phyloP scores from a whole-genome alignment of 345 rosid species.

The Populus euphratica region DNA sequence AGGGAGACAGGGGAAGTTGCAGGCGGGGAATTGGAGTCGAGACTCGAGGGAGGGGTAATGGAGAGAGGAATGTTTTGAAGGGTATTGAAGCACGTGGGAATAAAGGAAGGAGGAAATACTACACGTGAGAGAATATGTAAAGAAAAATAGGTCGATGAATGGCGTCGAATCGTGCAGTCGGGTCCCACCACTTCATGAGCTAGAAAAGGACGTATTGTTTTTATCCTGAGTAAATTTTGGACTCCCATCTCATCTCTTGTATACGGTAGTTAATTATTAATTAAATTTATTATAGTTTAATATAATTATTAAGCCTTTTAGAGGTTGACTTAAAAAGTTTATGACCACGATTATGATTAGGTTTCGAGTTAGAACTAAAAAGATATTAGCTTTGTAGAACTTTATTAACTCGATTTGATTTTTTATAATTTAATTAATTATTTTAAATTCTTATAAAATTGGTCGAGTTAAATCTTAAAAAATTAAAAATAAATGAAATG shows the following conservation, averaged over 20 bases:
- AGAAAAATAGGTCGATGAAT: background rate
- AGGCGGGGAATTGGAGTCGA: background rate
- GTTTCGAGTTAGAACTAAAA: too few relatives aligned
- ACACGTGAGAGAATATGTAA: slow-evolving; percentile 38
- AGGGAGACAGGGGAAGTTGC: background rate
- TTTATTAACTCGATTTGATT: too few relatives aligned
- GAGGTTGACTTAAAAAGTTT: too few relatives aligned
- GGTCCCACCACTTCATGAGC: slow-evolving; percentile 26
- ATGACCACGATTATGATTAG: too few relatives aligned
- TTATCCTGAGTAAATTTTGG: background rate
- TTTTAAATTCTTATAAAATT: too few relatives aligned
- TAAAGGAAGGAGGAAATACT: slow-evolving; percentile 2
- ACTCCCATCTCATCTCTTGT: background rate
- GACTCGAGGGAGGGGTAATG: background rate
- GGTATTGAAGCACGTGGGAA: slow-evolving; percentile 44
- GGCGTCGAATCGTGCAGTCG: slow-evolving; percentile 21
- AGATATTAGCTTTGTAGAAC: too few relatives aligned
- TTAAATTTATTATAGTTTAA: too few relatives aligned
- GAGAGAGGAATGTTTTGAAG: background rate
- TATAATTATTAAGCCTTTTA: too few relatives aligned
- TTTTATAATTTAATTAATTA: too few relatives aligned
- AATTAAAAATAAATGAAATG: too few relatives aligned
- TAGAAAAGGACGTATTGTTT: background rate
- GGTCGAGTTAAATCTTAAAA: too few relatives aligned
- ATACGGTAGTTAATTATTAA: background rate